These are phyloP conservation scores for Blumeria hordei DNA, from an alignment of 2,329 filamentous ascomycete species.

Conservation along the genomic window DNA sequence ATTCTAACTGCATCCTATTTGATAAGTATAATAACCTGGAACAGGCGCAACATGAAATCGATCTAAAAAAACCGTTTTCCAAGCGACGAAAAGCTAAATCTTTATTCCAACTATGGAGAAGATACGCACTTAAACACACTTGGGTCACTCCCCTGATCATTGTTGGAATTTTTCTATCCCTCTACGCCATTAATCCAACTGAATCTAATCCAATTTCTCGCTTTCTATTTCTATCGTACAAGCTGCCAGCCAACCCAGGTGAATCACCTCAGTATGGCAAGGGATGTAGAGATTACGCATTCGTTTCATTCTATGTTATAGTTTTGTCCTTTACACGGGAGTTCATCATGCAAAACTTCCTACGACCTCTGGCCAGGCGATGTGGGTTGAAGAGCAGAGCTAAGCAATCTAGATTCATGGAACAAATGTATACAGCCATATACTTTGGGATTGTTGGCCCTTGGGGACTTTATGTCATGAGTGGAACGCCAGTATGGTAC, in stretches of 20 bases:
- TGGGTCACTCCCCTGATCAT: slow-evolving; percentile 44
- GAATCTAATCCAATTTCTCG: slow-evolving; percentile 54
- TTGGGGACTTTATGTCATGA: slow-evolving; percentile 77
- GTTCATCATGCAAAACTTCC: slow-evolving; percentile 79
- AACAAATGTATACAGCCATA: slow-evolving; percentile 80
- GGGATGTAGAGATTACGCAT: slow-evolving; percentile 63
- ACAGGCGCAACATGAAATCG: slow-evolving; percentile 12
- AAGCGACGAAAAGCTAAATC: slow-evolving; percentile 15
- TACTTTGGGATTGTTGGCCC: slow-evolving; percentile 73
- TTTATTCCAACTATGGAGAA: slow-evolving; percentile 23
- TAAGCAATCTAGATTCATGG: slow-evolving; percentile 85
- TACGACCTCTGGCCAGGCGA: slow-evolving; percentile 49
- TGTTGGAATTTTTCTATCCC: slow-evolving; percentile 33
- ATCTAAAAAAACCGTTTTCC: slow-evolving; percentile 14
- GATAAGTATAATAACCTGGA: too few species aligned
- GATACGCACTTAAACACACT: slow-evolving; percentile 28
- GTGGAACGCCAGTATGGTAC: slow-evolving; percentile 76
- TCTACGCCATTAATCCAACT: slow-evolving; percentile 54
- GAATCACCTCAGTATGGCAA: slow-evolving; percentile 55
- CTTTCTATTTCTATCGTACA: slow-evolving; percentile 81
- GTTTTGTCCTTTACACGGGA: slow-evolving; percentile 84
- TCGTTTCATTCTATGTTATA: slow-evolving; percentile 72
- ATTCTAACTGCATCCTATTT: background rate
- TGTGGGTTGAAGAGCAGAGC: slow-evolving; percentile 44
- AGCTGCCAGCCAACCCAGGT: slow-evolving; percentile 25